Conservation (phyloP, 768 basidiomycete genomes). For the Hypsizygus marmoreus region DNA sequence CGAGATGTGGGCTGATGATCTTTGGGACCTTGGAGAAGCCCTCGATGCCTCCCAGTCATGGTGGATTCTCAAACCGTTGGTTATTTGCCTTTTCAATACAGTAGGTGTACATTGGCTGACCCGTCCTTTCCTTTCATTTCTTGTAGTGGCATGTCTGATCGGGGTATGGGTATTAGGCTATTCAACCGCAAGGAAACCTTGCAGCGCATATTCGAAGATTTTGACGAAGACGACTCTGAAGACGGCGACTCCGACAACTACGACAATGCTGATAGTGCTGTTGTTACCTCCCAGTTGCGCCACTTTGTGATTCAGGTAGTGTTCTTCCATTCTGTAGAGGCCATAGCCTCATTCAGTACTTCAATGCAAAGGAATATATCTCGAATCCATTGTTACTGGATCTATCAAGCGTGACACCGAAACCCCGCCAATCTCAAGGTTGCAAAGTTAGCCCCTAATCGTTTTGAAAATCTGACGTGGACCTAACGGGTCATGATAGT, state of each 20-base stretch:
- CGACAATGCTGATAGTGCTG: conserved; percentile 47
- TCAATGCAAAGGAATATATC: conserved; percentile 82
- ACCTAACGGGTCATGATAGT: conserved; percentile 47
- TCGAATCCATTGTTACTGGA: conserved; percentile 76
- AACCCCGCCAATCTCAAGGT: conserved; percentile 36
- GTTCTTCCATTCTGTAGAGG: conserved; percentile 2
- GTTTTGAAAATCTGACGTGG: conserved; percentile 1
- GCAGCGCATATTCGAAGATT: conserved; percentile 74
- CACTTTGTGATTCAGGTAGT: conserved; percentile 95
- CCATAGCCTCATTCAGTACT: background rate
- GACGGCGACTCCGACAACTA: conserved; percentile 44
- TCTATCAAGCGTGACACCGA: conserved; percentile 45
- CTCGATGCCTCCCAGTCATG: conserved; percentile 60
- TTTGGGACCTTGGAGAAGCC: conserved; percentile 78
- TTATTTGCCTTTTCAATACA: conserved; percentile 8
- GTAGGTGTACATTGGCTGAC: background rate
- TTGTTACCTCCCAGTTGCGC: conserved; percentile 84
- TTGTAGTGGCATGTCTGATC: conserved; percentile 84
- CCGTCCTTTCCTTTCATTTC: conserved; percentile 6
- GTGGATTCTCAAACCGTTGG: conserved; percentile 94
- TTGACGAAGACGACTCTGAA: conserved; percentile 63
- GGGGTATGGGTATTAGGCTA: conserved; percentile 91
- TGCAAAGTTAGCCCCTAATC: conserved; percentile 52
- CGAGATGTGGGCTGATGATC: conserved; percentile 89
- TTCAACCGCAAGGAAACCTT: conserved; percentile 80